These are phyloP conservation scores for Atkinsonella texensis DNA, from an alignment of 2,329 filamentous ascomycete species.

Conservation along the genomic window DNA sequence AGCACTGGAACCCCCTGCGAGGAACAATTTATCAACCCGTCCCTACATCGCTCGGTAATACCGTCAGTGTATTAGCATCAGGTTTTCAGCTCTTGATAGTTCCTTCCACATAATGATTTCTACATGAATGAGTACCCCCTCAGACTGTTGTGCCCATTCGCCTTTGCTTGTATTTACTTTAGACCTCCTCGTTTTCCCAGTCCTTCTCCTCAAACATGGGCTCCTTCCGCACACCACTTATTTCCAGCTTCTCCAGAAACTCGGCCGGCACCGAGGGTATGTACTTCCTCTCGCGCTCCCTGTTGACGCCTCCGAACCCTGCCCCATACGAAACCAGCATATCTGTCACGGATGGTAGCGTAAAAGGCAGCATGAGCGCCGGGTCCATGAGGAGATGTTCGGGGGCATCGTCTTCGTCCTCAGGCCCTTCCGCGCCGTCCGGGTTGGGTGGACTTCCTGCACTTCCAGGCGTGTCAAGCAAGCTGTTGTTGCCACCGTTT, in stretches of 20 bases:
- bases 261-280: conserved; percentile 91
- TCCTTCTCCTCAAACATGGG: conserved; percentile 52
- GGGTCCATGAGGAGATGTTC: conserved; percentile 75
- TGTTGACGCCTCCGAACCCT: conserved; percentile 84
- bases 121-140: background rate
- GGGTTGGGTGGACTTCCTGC: conserved; percentile 27
- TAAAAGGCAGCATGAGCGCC: conserved; percentile 85
- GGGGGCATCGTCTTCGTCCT: conserved; percentile 51
- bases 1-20: too few species aligned
- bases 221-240: conserved; percentile 35
- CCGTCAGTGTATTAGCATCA: too few species aligned
- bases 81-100: too few species aligned
- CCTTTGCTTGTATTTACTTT: background rate
- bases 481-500: conserved; percentile 24
- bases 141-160: too few species aligned
- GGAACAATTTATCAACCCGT: too few species aligned
- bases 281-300: conserved; percentile 86
- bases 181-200: conserved; percentile 55
- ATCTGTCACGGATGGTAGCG: conserved; percentile 89
- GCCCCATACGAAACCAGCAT: conserved; percentile 95
- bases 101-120: background rate
- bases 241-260: conserved; percentile 78
- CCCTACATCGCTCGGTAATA: too few species aligned
- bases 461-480: conserved; percentile 29
- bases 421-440: conserved; percentile 24